A percentile compares a stretch with the other conserved stretches of the same genome.
These are phyloP conservation scores for Penicillium sp. DNA, from an alignment of 2,329 filamentous ascomycete genomes.

Conservation along the genomic window DNA sequence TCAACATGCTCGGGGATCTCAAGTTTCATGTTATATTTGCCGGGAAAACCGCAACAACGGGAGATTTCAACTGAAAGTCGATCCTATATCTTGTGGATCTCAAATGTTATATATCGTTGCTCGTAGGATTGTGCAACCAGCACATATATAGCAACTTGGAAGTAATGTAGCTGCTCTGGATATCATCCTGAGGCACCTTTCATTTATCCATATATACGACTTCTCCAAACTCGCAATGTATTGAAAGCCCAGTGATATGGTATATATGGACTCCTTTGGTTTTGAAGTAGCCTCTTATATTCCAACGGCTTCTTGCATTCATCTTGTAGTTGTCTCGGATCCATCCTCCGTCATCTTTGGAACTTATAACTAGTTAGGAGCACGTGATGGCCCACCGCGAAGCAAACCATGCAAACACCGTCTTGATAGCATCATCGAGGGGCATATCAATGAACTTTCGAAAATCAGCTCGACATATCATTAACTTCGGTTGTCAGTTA, in stretches of 20 bases:
- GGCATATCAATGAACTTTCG: slow-evolving; percentile 6
- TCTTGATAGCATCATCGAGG: slow-evolving; percentile 19
- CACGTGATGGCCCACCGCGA: neutral
- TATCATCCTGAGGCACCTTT: neutral
- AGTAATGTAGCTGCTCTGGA: neutral
- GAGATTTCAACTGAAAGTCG: neutral
- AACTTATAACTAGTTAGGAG: neutral
- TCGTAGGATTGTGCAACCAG: neutral
- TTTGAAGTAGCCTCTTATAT: neutral
- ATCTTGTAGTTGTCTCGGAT: neutral
- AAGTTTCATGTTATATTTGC: neutral
- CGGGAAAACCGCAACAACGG: no score
- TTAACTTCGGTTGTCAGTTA: neutral
- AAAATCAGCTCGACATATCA: neutral
- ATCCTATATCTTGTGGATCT: neutral
- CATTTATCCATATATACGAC: neutral
- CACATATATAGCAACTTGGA: neutral
- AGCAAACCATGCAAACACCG: slow-evolving; percentile 3
- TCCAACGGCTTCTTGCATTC: neutral
- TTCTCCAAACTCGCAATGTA: neutral
- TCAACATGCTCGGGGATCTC: neutral
- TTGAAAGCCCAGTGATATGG: neutral
- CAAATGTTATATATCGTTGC: neutral
- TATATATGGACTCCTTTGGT: fast-evolving
- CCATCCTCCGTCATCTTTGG: neutral